These are phyloP conservation scores for Dictyostelium brefeldianum DNA, from an alignment of 78 protist species.

Conservation along the genomic window DNA sequence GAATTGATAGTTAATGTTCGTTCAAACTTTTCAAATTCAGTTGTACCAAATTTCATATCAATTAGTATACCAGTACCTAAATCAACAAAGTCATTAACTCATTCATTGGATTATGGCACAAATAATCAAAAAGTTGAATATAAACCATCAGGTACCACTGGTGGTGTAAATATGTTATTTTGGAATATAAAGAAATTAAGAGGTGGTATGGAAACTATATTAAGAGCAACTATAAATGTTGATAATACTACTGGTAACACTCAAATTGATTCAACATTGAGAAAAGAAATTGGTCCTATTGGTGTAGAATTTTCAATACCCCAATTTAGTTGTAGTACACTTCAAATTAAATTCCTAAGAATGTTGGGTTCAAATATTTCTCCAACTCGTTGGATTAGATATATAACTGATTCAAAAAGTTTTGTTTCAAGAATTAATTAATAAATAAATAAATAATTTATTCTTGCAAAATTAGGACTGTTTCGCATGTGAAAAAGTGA, in stretches of 20 bases:
- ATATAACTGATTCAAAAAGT: constrained; percentile 66
- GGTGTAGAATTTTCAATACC: constrained; percentile 91
- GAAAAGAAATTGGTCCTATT: constrained; percentile 92
- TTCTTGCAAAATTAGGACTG: too few species aligned
- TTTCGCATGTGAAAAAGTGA: too few species aligned
- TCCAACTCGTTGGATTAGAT: constrained; percentile 54
- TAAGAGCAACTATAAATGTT: constrained; percentile 38
- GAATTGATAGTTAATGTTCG: constrained; percentile 39
- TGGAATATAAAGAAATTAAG: constrained; percentile 78
- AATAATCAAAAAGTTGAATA: constrained; percentile 53
- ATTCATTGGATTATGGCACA: constrained; percentile 29
- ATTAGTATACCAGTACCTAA: constrained; percentile 62
- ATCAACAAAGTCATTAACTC: constrained; percentile 19
- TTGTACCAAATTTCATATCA: constrained; percentile 9
- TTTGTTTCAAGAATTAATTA: constrained; percentile 46
- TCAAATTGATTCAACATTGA: background rate
- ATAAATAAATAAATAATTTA: background rate
- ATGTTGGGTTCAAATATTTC: constrained; percentile 7
- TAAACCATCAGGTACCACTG: background rate
- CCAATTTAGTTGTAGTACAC: constrained; percentile 58
- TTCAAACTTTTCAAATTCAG: constrained; percentile 46
- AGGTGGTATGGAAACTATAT: constrained; percentile 71
- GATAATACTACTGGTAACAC: background rate
- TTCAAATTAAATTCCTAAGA: constrained; percentile 78
- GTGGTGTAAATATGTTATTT: background rate